Evolutionary conservation across 1,139 yeast genomes (phyloP).

Genomic region (Blastobotrys aristatus): DNA sequence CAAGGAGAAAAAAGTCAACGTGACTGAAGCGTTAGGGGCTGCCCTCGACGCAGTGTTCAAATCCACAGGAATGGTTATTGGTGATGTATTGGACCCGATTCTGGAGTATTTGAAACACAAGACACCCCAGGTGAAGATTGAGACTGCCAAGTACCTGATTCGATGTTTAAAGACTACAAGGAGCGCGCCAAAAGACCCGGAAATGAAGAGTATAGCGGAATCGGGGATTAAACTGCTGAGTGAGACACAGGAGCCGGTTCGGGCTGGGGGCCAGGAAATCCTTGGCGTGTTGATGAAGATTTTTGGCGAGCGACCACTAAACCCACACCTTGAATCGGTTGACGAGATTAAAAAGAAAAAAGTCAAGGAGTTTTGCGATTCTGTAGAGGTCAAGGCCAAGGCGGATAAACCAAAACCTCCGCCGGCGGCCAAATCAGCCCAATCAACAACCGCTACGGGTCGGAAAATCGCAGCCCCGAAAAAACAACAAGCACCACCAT

Average conservation of each 20-base stretch:
- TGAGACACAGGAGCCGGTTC: constrained; percentile 82
- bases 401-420: constrained; percentile 24
- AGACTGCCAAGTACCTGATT: constrained; percentile 58
- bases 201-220: constrained; percentile 54
- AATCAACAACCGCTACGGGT: constrained; percentile 17
- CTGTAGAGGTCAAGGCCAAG: constrained; percentile 51
- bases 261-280: constrained; percentile 73
- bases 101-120: constrained; percentile 62
- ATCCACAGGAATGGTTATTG: constrained; percentile 26
- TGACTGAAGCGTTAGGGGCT: constrained; percentile 59
- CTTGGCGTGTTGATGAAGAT: constrained; percentile 82
- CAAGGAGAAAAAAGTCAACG: constrained; percentile 81
- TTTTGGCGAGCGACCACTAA: constrained; percentile 67
- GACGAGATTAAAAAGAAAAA: constrained; percentile 68
- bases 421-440: constrained; percentile 20
- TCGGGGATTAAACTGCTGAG: constrained; percentile 55
- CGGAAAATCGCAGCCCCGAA: constrained; percentile 13
- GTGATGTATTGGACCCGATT: constrained; percentile 61
- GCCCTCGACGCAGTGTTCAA: constrained; percentile 64
- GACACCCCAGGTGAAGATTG: constrained; percentile 78
- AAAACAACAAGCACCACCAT: not conserved
- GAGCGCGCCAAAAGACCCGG: constrained; percentile 47
- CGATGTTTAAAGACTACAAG: constrained; percentile 56
- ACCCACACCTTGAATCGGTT: constrained; percentile 54
- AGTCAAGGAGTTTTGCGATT: constrained; percentile 54